Evolutionary conservation across 2,329 filamentous ascomycete genomes (phyloP).

Genomic region (Fusarium sp.): DNA sequence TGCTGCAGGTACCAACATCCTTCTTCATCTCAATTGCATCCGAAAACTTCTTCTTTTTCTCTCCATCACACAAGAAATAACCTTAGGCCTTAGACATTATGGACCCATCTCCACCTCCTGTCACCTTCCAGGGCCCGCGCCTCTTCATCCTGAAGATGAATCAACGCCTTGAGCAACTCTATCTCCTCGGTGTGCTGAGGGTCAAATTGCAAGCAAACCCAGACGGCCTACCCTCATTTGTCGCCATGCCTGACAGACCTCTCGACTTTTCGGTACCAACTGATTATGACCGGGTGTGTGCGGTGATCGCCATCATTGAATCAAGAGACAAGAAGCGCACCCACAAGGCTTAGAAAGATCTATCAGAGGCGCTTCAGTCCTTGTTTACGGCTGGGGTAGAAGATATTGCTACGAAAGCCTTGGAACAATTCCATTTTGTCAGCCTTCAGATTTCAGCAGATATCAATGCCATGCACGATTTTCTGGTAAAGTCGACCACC

Average conservation of each 20-base stretch:
- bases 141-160: rapidly evolving
- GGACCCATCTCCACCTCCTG: no score
- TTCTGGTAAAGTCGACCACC: neutral
- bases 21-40: no score
- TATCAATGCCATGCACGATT: neutral
- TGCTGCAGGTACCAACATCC: no score
- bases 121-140: neutral
- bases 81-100: no score
- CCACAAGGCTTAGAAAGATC: neutral
- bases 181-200: neutral
- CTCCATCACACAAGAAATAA: no score
- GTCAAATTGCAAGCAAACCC: neutral
- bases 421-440: neutral
- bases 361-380: neutral
- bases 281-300: neutral
- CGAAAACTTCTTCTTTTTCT: no score
- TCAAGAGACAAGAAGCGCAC: neutral
- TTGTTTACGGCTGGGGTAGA: neutral
- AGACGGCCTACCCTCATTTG: neutral
- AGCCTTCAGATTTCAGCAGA: neutral
- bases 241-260: neutral
- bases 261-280: neutral
- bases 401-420: neutral
- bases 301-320: neutral
- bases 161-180: neutral